These are phyloP conservation scores for Blumeriella jaapii DNA, from an alignment of 2,329 filamentous ascomycete genomes.

Conservation along the genomic window DNA sequence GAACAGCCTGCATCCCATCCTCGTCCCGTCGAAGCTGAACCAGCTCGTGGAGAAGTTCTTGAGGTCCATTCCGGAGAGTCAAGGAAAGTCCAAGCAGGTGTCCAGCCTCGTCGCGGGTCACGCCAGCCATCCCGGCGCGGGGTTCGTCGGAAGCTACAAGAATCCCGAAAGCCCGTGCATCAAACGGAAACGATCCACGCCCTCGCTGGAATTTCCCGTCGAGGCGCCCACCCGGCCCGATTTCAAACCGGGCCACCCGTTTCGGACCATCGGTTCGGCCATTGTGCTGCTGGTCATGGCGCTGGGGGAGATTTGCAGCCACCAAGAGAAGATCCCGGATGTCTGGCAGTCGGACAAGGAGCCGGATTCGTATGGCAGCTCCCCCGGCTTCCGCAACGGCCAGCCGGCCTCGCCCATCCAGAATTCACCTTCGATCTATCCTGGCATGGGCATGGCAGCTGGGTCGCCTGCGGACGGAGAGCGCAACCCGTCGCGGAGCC, in stretches of 20 bases:
- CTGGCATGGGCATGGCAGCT: conserved; percentile 37
- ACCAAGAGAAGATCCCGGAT: conserved; percentile 43
- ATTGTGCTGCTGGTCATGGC: conserved; percentile 75
- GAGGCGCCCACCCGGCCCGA: conserved; percentile 18
- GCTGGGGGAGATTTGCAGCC: conserved; percentile 68
- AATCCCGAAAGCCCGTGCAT: conserved; percentile 26
- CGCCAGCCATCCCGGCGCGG: conserved; percentile 4
- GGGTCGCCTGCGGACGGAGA: conserved; percentile 42
- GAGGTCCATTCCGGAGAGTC: conserved; percentile 21
- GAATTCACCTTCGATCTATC: conserved; percentile 38
- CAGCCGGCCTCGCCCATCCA: conserved; percentile 41
- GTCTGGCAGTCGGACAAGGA: conserved; percentile 31
- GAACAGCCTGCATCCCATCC: conserved; percentile 53
- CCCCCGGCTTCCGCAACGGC: conserved; percentile 35
- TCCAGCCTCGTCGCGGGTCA: conserved; percentile 12
- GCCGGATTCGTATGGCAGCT: conserved; percentile 12
- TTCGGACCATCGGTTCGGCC: conserved; percentile 64
- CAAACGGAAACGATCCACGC: conserved; percentile 25
- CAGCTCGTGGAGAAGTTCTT: conserved; percentile 27
- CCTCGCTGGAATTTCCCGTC: conserved; percentile 14
- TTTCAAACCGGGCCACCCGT: conserved; percentile 38
- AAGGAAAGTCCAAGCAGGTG: conserved; percentile 20
- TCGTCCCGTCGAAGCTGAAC: conserved; percentile 41
- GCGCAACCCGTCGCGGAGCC: conserved; percentile 28
- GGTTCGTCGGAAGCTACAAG: conserved; percentile 15